Percentiles rank a stretch among this genome's conserved stretches.
These are phyloP conservation scores for Aschersonia sp. DNA, from an alignment of 2,329 filamentous ascomycete species.

Conservation along the genomic window DNA sequence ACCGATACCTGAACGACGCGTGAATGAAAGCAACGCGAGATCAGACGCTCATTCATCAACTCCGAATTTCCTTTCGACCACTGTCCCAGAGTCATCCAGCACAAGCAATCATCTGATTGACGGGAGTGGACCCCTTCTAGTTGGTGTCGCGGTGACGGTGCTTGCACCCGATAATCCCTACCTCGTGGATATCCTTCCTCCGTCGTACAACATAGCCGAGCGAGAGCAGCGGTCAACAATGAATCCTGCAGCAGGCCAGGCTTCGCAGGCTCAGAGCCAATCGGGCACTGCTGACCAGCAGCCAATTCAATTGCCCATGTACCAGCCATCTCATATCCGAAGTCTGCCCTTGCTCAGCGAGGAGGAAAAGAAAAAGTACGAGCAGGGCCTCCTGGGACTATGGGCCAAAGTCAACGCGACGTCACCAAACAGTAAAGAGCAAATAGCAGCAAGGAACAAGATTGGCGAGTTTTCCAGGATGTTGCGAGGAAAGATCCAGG, in stretches of 20 bases:
- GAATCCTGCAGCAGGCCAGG: conserved; percentile 12
- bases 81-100: too few relatives aligned
- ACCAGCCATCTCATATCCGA: conserved; percentile 36
- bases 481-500: conserved; percentile 35
- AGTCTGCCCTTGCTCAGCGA: conserved; percentile 32
- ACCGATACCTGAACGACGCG: too few relatives aligned
- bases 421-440: conserved; percentile 29
- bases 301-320: conserved; percentile 23
- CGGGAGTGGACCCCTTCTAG: too few relatives aligned
- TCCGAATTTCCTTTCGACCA: too few relatives aligned
- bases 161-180: neutral
- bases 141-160: too few relatives aligned
- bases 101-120: too few relatives aligned
- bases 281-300: conserved; percentile 11
- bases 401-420: conserved; percentile 37
- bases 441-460: conserved; percentile 38
- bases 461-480: conserved; percentile 46
- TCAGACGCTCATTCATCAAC: too few relatives aligned
- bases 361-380: conserved; percentile 44
- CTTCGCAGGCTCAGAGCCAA: conserved; percentile 10
- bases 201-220: neutral
- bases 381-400: conserved; percentile 36
- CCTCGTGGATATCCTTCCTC: neutral
- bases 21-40: too few relatives aligned
- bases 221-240: conserved; percentile 5